A percentile compares a stretch with the other conserved stretches of the same genome.
Conservation (phyloP, 2,329 filamentous ascomycete species). For the Pyrenochaeta sp. region DNA sequence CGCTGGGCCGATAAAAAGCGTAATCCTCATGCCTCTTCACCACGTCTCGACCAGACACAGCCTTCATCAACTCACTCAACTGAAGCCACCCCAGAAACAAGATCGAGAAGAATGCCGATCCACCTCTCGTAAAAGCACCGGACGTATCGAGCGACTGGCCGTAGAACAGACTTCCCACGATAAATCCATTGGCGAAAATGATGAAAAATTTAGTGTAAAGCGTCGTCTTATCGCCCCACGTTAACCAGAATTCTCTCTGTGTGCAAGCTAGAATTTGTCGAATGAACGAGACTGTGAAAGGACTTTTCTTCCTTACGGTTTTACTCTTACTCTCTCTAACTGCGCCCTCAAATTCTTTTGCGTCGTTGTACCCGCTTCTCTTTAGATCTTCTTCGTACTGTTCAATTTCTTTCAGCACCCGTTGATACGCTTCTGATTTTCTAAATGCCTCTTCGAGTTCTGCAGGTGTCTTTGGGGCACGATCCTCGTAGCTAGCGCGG, state of each 20-base stretch:
- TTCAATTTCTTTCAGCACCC: slow-evolving; percentile 67
- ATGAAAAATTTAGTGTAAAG: slow-evolving; percentile 80
- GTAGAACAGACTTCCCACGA: slow-evolving; percentile 82
- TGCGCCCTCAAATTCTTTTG: slow-evolving; percentile 70
- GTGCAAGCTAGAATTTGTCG: slow-evolving; percentile 75
- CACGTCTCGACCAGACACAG: slow-evolving; percentile 74
- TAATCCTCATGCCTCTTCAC: slow-evolving; percentile 74
- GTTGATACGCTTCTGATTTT: slow-evolving; percentile 67
- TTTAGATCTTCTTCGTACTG: slow-evolving; percentile 67
- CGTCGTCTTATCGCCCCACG: slow-evolving; percentile 76
- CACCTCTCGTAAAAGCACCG: slow-evolving; percentile 70
- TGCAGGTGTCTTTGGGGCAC: slow-evolving; percentile 72
- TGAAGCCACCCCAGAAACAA: slow-evolving; percentile 76
- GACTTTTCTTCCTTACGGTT: slow-evolving; percentile 72
- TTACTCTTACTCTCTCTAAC: slow-evolving; percentile 72
- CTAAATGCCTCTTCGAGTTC: slow-evolving; percentile 75
- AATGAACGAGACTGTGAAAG: slow-evolving; percentile 78
- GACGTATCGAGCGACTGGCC: slow-evolving; percentile 67
- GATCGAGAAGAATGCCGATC: slow-evolving; percentile 72
- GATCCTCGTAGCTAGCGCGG: slow-evolving; percentile 64
- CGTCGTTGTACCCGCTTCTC: slow-evolving; percentile 66
- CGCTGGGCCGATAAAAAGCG: slow-evolving; percentile 74
- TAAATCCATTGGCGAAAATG: slow-evolving; percentile 75
- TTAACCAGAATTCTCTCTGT: slow-evolving; percentile 79
- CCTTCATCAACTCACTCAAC: slow-evolving; percentile 79